Base-by-base conservation (phyloP, 1,284 basidiomycete genomes). In the Ganoderma lingzhi region DNA sequence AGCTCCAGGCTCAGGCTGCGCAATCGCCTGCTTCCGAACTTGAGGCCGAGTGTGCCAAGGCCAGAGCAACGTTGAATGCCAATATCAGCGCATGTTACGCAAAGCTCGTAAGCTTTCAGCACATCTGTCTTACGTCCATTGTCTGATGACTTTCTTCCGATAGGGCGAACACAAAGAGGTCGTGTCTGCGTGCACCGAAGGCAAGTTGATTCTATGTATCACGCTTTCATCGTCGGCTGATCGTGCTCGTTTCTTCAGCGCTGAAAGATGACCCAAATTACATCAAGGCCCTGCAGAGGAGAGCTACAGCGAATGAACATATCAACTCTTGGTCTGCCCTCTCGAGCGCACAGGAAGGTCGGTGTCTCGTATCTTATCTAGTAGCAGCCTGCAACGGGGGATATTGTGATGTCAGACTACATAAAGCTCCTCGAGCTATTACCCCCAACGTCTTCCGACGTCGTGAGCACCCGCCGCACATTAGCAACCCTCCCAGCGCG, bases 241-340 rank as follows among this genome's bases (percentile, higher is more conserved):
- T 44, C 56, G 15, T 32, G 66, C 63, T 51, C n/a, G 2, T 8
- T 64, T 4, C 68, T 37, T 17, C 74, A 97, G 97, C 97, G 8
- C 85, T 99, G 15, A 80, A 85, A 28, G 94, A 98, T 76, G 93
- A 97, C 75, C 93, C 95, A 4, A 79, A 82, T 15, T 98, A 99
- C 78, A 79, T 93, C 72, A 99, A 98, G 80, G 96, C 93, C 0
- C 83, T 98, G 2, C 94, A 96, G 77, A 86, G 97, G 72, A 90
- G 97, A 19, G 96, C 96, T 1, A 78, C 88, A 30, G 93, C 94
- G 1, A 98, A 96, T 77, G 95, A 96, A 72, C 83, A 86, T 41
- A 83, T 98, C 30, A 87, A 86, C 64, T 89, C 92, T 6, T 98
- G 96, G 96, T 87, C 93, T 6, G 91, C 94, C 4, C 84, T 98